Evolutionary conservation across 305 asterid genomes (phyloP), one percentile per base, ranked within the genome.

Genomic region (Galium porrigens): DNA sequence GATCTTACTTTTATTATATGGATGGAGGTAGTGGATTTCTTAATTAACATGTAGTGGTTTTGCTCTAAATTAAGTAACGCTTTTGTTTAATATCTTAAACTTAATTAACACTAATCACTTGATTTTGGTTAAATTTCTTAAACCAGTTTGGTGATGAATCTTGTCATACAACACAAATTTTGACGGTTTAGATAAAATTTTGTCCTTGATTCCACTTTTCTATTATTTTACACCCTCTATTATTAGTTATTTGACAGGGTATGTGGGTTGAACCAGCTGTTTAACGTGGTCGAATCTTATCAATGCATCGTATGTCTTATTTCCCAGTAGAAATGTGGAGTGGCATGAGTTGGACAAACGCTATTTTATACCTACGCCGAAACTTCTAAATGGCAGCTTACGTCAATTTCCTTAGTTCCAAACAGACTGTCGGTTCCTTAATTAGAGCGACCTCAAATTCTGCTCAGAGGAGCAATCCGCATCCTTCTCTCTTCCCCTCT

Each of bases 351-450:
- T 68, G 56, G 69, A 70, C 64, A 51, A 25, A 9, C 58, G 39
- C 5, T 3, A 54, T 20, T 52, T 67, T 60, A 64, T 72, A 22
- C 34, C 36, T 55, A 29, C 62, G 46, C 64, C 60, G 77, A 82
- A 79, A 78, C 82, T 82, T 80, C 84, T 76, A 64, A 46, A 79
- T 66, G 69, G 84, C 83, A 71, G 70, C 75, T 66, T 74, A 81
- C 83, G 72, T 73, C 75, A 15, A 73, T 63, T 64, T 74, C 68
- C 83, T 75, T 51, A 7, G 59, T 15, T n/a, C 51, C 52, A 46
- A 46, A 46, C 20, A 46, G 53, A 60, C 65, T 67, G 73, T 39
- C 27, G 62, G 42, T 71, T 71, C 60, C 79, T 80, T 70, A 70
- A 10, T 74, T 77, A 64, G 68, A 4, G 46, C 71, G 30, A 27